Conservation (phyloP, 768 basidiomycete species). For the Phaeotremella skinneri region DNA sequence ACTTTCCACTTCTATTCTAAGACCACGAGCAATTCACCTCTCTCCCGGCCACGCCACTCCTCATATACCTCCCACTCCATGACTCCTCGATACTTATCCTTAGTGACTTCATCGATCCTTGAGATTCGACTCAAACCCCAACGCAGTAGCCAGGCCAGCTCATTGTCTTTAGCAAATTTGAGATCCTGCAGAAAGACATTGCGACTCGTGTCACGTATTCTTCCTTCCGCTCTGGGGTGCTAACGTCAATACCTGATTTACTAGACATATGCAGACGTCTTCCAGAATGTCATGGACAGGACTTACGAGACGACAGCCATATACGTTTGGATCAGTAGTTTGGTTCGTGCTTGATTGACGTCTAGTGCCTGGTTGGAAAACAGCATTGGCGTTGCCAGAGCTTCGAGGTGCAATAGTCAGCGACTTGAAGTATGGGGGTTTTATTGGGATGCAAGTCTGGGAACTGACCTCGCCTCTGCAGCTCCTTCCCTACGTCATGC, state of each 20-base stretch:
- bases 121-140: constrained; percentile 86
- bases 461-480: constrained; percentile 39
- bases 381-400: constrained; percentile 81
- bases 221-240: neutral
- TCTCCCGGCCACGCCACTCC: constrained; percentile 77
- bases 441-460: neutral
- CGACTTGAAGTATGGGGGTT: no score
- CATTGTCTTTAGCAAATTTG: constrained; percentile 75
- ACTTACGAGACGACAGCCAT: constrained; percentile 53
- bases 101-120: constrained; percentile 56
- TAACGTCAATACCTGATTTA: no score
- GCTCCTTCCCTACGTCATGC: constrained; percentile 32
- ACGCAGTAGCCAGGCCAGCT: constrained; percentile 84
- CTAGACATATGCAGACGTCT: neutral
- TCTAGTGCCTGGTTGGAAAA: constrained; percentile 88
- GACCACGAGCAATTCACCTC: constrained; percentile 57
- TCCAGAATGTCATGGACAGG: neutral
- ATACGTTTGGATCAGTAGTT: constrained; percentile 75
- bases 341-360: constrained; percentile 69
- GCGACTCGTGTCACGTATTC: neutral
- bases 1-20: neutral
- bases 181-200: constrained; percentile 60
- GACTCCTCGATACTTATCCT: constrained; percentile 58
- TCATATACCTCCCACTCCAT: constrained; percentile 80
- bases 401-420: no score